Evolutionary conservation across 2,329 filamentous ascomycete genomes (phyloP), one percentile per base, ranked within the genome.

Genomic region (Calonectria montana): DNA sequence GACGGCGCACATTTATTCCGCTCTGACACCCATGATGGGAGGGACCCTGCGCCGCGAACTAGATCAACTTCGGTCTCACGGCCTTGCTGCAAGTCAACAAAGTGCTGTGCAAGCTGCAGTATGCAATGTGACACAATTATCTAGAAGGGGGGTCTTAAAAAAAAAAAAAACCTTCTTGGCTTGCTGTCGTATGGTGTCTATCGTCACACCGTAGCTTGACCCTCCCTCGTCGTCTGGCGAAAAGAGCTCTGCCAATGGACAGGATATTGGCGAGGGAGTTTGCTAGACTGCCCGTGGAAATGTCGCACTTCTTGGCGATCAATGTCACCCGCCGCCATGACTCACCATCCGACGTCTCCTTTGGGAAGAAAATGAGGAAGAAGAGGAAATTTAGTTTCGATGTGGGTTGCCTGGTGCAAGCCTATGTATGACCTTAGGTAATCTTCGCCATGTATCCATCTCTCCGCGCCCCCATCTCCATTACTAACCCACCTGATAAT

Each of bases 1-100:
- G 41, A 41, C 39, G 13, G 39, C 41, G n/a, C 41, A 18, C 41
- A 21, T 37, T 18, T 13, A 23, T 13, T 18, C 12, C 9, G 27
- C 35, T 18, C 29, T 8, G 47, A 27, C 21, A 12, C 23, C 45
- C 29, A n/a, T 43, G 35, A 13, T 41, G 64, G 23, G 47, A 57
- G 57, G 69, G 39, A 71, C 37, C 64, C 55, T 67, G 69, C 69
- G 27, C 35, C 31, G 69, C 41, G 45, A 66, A 47, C 37, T 50
- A 69, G 59, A 48, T 57, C 37, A n/a, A 18, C 25, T 13, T 10
- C 31, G 31, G 31, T 10, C 31, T 35, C 31, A 25, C 25, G 31
- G 43, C 13, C 50, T 21, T 15, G 31, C 37, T 59, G 53, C 31
- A 39, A 39, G 43, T 21, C n/a, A 53, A 57, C 31, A 23, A 23